Percentiles rank a stretch among this genome's conserved stretches.
These are phyloP conservation scores for Leptomonas seymouri DNA, from an alignment of 208 protist species.

Conservation along the genomic window DNA sequence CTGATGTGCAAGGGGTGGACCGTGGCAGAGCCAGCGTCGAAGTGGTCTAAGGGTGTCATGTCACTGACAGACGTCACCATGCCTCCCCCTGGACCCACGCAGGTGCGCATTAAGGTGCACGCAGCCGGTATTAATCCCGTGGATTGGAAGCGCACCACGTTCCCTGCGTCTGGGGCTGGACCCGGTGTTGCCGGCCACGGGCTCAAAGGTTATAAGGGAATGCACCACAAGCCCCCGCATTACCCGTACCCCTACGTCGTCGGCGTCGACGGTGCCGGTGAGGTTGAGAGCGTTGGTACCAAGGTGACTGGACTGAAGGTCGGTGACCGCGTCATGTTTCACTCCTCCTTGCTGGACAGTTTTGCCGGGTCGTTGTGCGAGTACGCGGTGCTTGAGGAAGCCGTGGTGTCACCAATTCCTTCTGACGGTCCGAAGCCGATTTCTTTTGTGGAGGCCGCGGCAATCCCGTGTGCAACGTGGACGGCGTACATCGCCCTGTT, in stretches of 20 bases:
- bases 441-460: conserved; percentile 68
- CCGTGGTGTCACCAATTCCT: conserved; percentile 52
- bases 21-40: conserved; percentile 13
- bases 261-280: conserved; percentile 57
- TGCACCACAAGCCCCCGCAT: conserved; percentile 23
- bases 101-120: conserved; percentile 52
- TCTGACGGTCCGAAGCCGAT: conserved; percentile 25
- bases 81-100: conserved; percentile 37
- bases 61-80: conserved; percentile 29
- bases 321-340: conserved; percentile 67
- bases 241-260: conserved; percentile 63
- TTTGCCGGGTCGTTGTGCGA: conserved; percentile 66
- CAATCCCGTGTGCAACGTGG: conserved; percentile 62
- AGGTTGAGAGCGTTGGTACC: conserved; percentile 59
- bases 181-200: conserved; percentile 16
- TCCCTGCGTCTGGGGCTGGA: conserved; percentile 16
- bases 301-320: conserved; percentile 26
- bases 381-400: conserved; percentile 57
- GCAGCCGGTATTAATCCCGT: conserved; percentile 53
- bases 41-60: conserved; percentile 29
- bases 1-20: conserved; percentile 29
- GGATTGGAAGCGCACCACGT: conserved; percentile 47
- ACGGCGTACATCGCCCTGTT: conserved; percentile 77
- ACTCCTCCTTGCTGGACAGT: conserved; percentile 31
- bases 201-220: conserved; percentile 21